These are phyloP conservation scores for Strigomonas oncopelti DNA, from an alignment of 208 protist species.

Conservation along the genomic window DNA sequence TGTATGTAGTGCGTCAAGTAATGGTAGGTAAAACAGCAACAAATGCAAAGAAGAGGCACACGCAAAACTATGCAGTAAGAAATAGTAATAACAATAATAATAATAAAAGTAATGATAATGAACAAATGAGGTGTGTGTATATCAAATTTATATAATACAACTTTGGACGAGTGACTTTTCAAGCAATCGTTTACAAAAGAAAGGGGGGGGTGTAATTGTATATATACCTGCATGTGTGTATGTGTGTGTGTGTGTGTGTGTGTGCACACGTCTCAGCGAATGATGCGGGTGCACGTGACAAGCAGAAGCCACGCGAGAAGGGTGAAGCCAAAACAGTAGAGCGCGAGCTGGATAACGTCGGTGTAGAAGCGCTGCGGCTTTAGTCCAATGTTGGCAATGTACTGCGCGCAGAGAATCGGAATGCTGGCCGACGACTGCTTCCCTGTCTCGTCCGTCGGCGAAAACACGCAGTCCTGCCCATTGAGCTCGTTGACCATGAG, in stretches of 20 bases:
- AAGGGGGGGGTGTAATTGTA: too few species aligned
- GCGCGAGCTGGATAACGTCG: slow-evolving; percentile 75
- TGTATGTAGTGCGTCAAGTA: too few species aligned
- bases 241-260: background rate
- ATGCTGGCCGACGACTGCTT: slow-evolving; percentile 51
- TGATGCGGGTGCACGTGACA: slow-evolving; percentile 53
- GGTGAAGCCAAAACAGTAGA: slow-evolving; percentile 58
- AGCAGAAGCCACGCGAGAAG: slow-evolving; percentile 65
- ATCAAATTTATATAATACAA: too few species aligned
- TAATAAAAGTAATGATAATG: background rate
- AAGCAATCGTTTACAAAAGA: too few species aligned
- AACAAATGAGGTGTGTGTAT: too few species aligned
- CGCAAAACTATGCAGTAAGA: background rate
- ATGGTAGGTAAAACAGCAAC: slow-evolving; percentile 6
- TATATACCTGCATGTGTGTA: too few species aligned
- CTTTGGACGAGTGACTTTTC: too few species aligned
- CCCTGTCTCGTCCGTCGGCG: slow-evolving; percentile 73
- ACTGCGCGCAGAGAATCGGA: slow-evolving; percentile 83
- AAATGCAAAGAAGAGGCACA: background rate
- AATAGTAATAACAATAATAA: background rate
- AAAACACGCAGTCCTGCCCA: slow-evolving; percentile 77
- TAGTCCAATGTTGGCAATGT: slow-evolving; percentile 81
- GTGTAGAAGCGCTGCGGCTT: slow-evolving; percentile 54
- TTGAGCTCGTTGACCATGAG: slow-evolving; percentile 92
- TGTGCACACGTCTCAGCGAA: slow-evolving; percentile 28